Conservation (phyloP, 2,329 filamentous ascomycete genomes). For the Xylariaceae sp. region DNA sequence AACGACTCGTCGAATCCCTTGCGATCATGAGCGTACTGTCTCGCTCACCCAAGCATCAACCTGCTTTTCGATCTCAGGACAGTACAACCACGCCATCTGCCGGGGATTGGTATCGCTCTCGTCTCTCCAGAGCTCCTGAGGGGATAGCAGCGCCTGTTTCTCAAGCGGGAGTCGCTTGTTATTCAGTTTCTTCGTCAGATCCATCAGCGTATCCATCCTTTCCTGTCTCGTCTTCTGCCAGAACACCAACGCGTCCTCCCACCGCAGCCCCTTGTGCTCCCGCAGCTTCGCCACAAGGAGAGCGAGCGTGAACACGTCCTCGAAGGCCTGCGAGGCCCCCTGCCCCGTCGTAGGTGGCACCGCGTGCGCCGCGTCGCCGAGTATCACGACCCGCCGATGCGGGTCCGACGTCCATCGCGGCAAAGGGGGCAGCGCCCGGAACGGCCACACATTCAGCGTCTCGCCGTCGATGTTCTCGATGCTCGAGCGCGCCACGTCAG, state of each 20-base stretch:
- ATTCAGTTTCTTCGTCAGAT: slow-evolving; percentile 14
- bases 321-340: slow-evolving; percentile 20
- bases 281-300: slow-evolving; percentile 10
- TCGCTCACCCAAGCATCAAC: slow-evolving; percentile 7
- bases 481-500: slow-evolving; percentile 11
- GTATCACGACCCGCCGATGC: slow-evolving; percentile 12
- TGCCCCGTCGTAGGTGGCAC: slow-evolving; percentile 15
- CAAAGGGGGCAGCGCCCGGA: slow-evolving; percentile 11
- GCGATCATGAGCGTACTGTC: too few relatives aligned
- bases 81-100: slow-evolving; percentile 20
- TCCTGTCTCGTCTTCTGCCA: slow-evolving; percentile 22
- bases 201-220: slow-evolving; percentile 18
- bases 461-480: slow-evolving; percentile 13
- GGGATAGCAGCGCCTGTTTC: slow-evolving; percentile 19
- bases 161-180: slow-evolving; percentile 17
- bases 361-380: slow-evolving; percentile 17
- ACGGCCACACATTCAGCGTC: slow-evolving; percentile 15
- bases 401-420: slow-evolving; percentile 11
- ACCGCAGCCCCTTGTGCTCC: slow-evolving; percentile 5
- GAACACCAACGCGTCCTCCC: slow-evolving; percentile 13
- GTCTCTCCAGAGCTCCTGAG: slow-evolving; percentile 15
- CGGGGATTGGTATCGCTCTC: slow-evolving; percentile 13
- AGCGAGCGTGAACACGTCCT: slow-evolving; percentile 16
- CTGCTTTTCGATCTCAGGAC: slow-evolving; percentile 12
- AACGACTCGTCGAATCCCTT: too few relatives aligned